These are phyloP conservation scores for Zygotorulaspora danielsina DNA, from an alignment of 805 yeast genomes.

Conservation along the genomic window DNA sequence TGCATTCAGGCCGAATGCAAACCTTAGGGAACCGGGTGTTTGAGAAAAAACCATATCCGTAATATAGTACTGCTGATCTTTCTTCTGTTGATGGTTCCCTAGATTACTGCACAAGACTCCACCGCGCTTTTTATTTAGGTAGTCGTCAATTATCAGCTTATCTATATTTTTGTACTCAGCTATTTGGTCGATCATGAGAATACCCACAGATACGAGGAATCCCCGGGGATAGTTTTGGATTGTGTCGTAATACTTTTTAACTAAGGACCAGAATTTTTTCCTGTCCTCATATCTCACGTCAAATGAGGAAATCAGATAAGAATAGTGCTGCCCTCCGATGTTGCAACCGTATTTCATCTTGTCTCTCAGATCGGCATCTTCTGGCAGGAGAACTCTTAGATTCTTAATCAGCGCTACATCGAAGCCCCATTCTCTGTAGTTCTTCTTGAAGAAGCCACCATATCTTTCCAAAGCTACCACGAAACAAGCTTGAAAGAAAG, in stretches of 20 bases:
- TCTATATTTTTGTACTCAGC: conserved; percentile 21
- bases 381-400: conserved; percentile 20
- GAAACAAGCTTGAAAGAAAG: conserved; percentile 27
- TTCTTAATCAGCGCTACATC: conserved; percentile 25
- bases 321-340: conserved; percentile 29
- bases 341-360: conserved; percentile 26
- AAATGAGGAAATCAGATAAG: conserved; percentile 23
- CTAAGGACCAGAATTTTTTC: conserved; percentile 22
- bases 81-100: conserved; percentile 16
- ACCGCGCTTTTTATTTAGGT: conserved; percentile 18
- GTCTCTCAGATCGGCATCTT: conserved; percentile 11
- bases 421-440: conserved; percentile 20
- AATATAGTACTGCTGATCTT: conserved; percentile 7
- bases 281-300: conserved; percentile 10
- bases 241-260: conserved; percentile 17
- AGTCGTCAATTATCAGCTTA: conserved; percentile 14
- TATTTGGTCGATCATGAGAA: conserved; percentile 21
- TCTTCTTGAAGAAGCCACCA: conserved; percentile 17
- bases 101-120: conserved; percentile 28
- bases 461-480: conserved; percentile 19
- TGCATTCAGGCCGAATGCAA: conserved; percentile 21
- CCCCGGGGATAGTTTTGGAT: conserved; percentile 15
- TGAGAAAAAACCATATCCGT: conserved; percentile 24
- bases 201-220: conserved; percentile 21
- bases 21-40: conserved; percentile 21